Percentiles rank a stretch among this genome's conserved stretches.
Evolutionary conservation across 768 basidiomycete species (phyloP).

Genomic region (Tricholomella constricta): DNA sequence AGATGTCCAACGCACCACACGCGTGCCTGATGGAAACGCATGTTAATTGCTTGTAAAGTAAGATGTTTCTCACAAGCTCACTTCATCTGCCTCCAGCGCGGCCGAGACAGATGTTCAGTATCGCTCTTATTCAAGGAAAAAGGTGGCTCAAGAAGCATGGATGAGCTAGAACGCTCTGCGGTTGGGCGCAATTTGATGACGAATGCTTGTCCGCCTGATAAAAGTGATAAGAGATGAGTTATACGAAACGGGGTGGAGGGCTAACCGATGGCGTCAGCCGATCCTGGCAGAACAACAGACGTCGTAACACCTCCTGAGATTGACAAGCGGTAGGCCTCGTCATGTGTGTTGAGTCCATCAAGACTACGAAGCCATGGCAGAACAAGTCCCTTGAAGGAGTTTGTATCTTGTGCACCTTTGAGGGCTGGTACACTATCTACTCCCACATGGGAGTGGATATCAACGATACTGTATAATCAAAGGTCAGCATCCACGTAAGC

Average conservation of each 20-base stretch:
- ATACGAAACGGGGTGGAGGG: not conserved
- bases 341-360: constrained; percentile 82
- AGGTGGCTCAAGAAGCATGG: constrained; percentile 80
- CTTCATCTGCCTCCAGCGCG: constrained; percentile 81
- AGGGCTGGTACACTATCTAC: constrained; percentile 34
- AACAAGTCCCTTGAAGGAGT: constrained; percentile 51
- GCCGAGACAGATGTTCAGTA: constrained; percentile 45
- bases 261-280: constrained; percentile 62
- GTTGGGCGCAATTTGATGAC: constrained; percentile 80
- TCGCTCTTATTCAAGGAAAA: constrained; percentile 56
- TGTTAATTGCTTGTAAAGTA: not conserved
- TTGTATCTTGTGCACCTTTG: constrained; percentile 50
- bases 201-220: constrained; percentile 69
- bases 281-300: constrained; percentile 74
- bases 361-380: constrained; percentile 72
- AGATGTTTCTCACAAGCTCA: constrained; percentile 27
- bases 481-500: not conserved
- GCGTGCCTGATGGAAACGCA: constrained; percentile 44
- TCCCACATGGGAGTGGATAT: constrained; percentile 50
- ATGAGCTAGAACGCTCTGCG: constrained; percentile 64
- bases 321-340: constrained; percentile 65
- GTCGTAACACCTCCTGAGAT: constrained; percentile 82
- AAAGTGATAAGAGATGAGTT: not conserved
- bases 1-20: constrained; percentile 45
- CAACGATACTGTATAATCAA: constrained; percentile 34